Conservation (phyloP, 345 rosid species). For the Syzygium aromaticum region DNA sequence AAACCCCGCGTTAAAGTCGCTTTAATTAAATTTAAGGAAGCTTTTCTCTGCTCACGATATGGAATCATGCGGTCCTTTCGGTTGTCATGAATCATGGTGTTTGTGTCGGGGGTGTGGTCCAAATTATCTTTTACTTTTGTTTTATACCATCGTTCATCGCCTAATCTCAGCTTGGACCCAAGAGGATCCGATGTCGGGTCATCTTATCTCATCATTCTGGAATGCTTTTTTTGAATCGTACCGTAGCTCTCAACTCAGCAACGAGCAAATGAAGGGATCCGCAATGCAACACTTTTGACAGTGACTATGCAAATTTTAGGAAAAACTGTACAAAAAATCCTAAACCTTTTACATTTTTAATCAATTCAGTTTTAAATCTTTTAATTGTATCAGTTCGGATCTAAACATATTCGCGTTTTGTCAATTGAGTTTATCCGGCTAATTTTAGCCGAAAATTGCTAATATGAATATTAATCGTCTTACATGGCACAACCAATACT, state of each 20-base stretch:
- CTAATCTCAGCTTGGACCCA: background rate
- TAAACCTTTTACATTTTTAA: no score
- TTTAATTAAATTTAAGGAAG: background rate
- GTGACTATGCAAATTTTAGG: background rate
- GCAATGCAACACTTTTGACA: background rate
- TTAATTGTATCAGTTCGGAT: no score
- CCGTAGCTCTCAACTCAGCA: background rate
- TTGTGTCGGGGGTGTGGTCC: background rate
- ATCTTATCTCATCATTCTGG: no score
- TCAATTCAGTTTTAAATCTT: no score
- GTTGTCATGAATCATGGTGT: background rate
- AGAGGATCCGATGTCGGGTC: background rate
- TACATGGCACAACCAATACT: no score
- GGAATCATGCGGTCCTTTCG: conserved; percentile 1
- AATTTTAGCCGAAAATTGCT: no score
- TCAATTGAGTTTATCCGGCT: no score
- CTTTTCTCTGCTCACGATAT: background rate
- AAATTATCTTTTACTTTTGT: background rate
- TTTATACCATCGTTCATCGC: background rate
- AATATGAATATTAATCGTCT: no score
- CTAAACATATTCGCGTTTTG: no score
- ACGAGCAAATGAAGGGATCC: background rate
- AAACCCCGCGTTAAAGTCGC: background rate
- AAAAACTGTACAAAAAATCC: no score
- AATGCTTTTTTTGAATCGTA: background rate